A percentile compares a stretch with the other conserved stretches of the same genome.
phyloP scores from a whole-genome alignment of 2,329 filamentous ascomycete species.

The Aspergillus bombycis region DNA sequence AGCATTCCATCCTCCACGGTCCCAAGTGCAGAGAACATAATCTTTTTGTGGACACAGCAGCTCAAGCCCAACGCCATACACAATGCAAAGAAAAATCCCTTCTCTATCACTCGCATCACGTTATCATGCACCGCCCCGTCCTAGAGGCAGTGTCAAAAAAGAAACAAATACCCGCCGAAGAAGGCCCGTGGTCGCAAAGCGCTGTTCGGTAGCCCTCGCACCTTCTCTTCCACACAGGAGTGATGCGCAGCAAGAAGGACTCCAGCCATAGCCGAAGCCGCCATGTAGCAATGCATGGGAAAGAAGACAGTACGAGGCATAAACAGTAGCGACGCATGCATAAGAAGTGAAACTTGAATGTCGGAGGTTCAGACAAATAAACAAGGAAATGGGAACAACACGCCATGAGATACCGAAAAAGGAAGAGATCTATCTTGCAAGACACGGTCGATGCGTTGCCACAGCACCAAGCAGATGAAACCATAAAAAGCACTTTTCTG shows the following conservation, averaged over 20 bases:
- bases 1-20: slow-evolving; percentile 39
- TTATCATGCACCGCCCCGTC: slow-evolving; percentile 24
- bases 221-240: slow-evolving; percentile 16
- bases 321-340: slow-evolving; percentile 23
- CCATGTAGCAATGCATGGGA: slow-evolving; percentile 27
- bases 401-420: slow-evolving; percentile 46
- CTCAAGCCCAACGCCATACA: slow-evolving; percentile 47
- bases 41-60: slow-evolving; percentile 34
- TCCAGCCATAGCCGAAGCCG: slow-evolving; percentile 15
- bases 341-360: slow-evolving; percentile 24
- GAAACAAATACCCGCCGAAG: slow-evolving; percentile 28
- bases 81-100: slow-evolving; percentile 44
- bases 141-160: slow-evolving; percentile 21
- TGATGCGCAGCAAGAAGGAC: slow-evolving; percentile 10
- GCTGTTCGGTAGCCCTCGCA: background rate
- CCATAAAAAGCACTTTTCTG: slow-evolving; percentile 44
- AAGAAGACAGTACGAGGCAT: slow-evolving; percentile 29
- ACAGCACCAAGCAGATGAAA: slow-evolving; percentile 44
- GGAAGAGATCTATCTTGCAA: slow-evolving; percentile 45
- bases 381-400: slow-evolving; percentile 30
- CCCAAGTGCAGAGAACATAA: slow-evolving; percentile 35
- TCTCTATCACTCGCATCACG: slow-evolving; percentile 32
- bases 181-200: slow-evolving; percentile 24
- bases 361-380: slow-evolving; percentile 17
- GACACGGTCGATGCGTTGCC: slow-evolving; percentile 43